Evolutionary conservation across 169 alveolate species (phyloP).

Genomic region (Theileria orientalis): DNA sequence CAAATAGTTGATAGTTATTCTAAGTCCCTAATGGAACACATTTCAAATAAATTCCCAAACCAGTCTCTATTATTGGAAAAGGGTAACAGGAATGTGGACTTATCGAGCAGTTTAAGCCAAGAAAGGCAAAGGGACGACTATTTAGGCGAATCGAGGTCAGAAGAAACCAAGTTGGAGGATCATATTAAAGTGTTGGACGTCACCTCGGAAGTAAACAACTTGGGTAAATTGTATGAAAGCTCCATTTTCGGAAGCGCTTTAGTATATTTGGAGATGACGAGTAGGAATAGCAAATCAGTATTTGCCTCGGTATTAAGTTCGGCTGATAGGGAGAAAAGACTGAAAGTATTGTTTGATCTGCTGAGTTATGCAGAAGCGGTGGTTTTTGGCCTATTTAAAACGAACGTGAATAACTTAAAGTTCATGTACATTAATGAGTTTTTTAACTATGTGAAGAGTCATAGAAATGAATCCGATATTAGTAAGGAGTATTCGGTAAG

Average conservation of each 20-base stretch:
- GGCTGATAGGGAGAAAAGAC: background rate
- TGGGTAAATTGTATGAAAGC: constrained; percentile 21
- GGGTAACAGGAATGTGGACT: no score
- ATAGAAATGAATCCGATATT: background rate
- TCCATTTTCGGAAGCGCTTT: constrained; percentile 22
- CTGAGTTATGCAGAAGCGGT: background rate
- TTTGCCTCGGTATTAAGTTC: background rate
- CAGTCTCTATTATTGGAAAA: background rate
- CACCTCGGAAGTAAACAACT: background rate
- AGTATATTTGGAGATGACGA: constrained; percentile 32
- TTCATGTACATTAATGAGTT: constrained; percentile 17
- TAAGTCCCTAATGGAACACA: background rate
- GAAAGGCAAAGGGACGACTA: background rate
- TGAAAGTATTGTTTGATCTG: background rate
- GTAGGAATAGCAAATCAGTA: background rate
- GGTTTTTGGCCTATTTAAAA: background rate
- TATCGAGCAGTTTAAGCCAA: background rate
- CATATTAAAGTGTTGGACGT: background rate
- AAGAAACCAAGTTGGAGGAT: background rate
- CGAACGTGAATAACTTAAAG: constrained; percentile 26
- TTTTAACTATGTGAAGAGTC: constrained; percentile 3
- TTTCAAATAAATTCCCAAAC: background rate
- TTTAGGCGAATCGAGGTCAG: background rate
- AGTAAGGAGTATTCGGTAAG: background rate
- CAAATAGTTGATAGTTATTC: background rate